Conservation (phyloP, 495 filamentous ascomycete genomes). For the Daldinia bambusicola region DNA sequence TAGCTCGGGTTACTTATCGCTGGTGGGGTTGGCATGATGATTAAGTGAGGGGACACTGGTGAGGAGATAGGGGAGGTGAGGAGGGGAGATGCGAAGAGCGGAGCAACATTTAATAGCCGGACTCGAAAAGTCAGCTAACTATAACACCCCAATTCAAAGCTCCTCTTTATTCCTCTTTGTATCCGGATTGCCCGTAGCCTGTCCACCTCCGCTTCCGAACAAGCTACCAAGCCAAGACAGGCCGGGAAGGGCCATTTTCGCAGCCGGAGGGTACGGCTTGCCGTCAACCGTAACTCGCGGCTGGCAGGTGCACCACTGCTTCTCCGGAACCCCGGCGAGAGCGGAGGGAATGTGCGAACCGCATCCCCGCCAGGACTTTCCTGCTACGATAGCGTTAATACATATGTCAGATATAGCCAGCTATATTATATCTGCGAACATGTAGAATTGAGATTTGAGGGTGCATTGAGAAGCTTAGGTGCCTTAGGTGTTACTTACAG, state of each 20-base stretch:
- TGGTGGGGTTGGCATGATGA: constrained; percentile 14
- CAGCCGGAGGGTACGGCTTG: constrained; percentile 70
- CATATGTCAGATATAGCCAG: neutral
- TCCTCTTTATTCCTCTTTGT: constrained; percentile 39
- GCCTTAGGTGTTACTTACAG: constrained; percentile 42
- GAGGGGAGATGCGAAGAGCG: constrained; percentile 19
- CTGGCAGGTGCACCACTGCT: constrained; percentile 68
- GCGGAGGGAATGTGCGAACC: constrained; percentile 70
- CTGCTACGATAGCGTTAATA: constrained; percentile 56
- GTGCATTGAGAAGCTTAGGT: neutral
- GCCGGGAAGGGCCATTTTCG: constrained; percentile 51
- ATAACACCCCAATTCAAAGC: constrained; percentile 19
- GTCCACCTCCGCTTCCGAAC: constrained; percentile 42
- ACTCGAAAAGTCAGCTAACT: neutral
- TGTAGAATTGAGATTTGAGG: neutral
- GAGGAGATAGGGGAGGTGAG: neutral
- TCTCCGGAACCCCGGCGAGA: constrained; percentile 65
- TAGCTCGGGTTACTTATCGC: constrained; percentile 1
- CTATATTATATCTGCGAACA: neutral
- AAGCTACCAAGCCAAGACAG: constrained; percentile 38
- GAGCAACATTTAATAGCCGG: constrained; percentile 14
- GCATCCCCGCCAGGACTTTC: constrained; percentile 74
- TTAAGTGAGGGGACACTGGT: constrained; percentile 26
- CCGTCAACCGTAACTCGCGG: constrained; percentile 68
- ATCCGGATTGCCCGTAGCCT: constrained; percentile 11